Evolutionary conservation across 495 filamentous ascomycete species (phyloP).

Genomic region (Terfezia boudieri): DNA sequence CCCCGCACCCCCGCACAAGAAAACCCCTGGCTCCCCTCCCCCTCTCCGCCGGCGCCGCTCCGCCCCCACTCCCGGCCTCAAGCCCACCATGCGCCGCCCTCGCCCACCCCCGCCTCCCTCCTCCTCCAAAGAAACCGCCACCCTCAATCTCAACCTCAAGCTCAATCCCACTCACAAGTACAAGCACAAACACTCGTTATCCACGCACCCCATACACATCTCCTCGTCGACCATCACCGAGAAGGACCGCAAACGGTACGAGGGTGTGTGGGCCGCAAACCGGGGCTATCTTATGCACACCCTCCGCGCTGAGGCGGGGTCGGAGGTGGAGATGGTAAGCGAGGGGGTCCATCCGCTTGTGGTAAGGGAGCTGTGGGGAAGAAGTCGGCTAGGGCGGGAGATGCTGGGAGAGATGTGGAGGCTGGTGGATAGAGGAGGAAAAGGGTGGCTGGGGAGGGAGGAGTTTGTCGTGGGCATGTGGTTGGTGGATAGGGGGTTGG

Average conservation of each 20-base stretch:
- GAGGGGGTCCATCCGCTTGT: constrained; percentile 56
- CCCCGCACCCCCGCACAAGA: background rate
- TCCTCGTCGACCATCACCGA: constrained; percentile 54
- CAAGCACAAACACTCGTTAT: constrained; percentile 44
- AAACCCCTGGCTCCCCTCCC: no score
- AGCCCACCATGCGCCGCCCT: constrained; percentile 51
- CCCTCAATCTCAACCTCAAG: no score
- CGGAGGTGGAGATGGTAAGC: background rate
- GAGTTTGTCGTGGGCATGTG: constrained; percentile 94
- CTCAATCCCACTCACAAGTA: constrained; percentile 17
- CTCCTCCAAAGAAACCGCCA: constrained; percentile 10
- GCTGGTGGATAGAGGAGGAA: constrained; percentile 44
- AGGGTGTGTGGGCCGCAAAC: constrained; percentile 93
- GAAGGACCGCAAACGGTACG: constrained; percentile 69
- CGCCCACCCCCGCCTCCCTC: constrained; percentile 28
- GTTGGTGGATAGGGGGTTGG: constrained; percentile 76
- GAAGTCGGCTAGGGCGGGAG: constrained; percentile 44
- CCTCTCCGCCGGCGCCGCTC: constrained; percentile 17
- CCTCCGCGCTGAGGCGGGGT: background rate
- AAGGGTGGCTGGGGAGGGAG: constrained; percentile 41
- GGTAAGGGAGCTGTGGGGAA: constrained; percentile 65
- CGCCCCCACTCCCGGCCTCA: constrained; percentile 23
- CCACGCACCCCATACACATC: constrained; percentile 68
- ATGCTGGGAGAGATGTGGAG: constrained; percentile 66
- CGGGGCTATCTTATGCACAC: constrained; percentile 32